These are phyloP conservation scores for Zostera marina DNA, from an alignment of 116 monocot genomes.

Conservation along the genomic window DNA sequence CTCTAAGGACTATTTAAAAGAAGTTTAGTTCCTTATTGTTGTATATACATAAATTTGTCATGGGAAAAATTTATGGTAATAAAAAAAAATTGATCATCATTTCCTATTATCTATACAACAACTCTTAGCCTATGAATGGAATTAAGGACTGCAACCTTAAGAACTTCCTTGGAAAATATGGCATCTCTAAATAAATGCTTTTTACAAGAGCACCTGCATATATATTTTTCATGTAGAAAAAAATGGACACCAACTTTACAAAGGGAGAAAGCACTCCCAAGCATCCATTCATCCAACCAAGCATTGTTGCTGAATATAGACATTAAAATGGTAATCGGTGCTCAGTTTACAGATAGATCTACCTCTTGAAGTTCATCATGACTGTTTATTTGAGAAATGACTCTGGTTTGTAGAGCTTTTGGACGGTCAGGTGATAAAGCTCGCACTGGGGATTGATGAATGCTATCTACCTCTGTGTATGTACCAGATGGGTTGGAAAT, in stretches of 20 bases:
- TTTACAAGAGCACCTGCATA: not conserved
- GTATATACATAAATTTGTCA: too few relatives aligned
- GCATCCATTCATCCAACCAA: not conserved
- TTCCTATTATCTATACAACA: too few relatives aligned
- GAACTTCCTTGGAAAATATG: not conserved
- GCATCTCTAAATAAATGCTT: not conserved
- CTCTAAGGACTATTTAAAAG: too few relatives aligned
- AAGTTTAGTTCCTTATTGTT: too few relatives aligned
- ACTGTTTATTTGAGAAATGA: constrained; percentile 3
- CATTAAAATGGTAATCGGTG: not conserved
- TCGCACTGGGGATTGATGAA: not conserved
- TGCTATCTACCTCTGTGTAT: not conserved
- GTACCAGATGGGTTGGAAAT: constrained; percentile 11
- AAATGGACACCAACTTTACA: not conserved
- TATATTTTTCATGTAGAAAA: not conserved
- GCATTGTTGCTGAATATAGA: not conserved
- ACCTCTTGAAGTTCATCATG: constrained; percentile 66
- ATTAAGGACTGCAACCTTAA: too few relatives aligned
- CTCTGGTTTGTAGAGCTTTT: not conserved
- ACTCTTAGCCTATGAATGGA: too few relatives aligned
- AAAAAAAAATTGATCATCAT: too few relatives aligned
- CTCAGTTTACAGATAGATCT: not conserved
- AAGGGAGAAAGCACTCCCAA: not conserved
- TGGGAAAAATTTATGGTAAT: too few relatives aligned
- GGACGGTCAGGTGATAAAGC: not conserved